Evolutionary conservation across 1,284 basidiomycete species (phyloP).

Genomic region (Cryptococcus maquisensis): DNA sequence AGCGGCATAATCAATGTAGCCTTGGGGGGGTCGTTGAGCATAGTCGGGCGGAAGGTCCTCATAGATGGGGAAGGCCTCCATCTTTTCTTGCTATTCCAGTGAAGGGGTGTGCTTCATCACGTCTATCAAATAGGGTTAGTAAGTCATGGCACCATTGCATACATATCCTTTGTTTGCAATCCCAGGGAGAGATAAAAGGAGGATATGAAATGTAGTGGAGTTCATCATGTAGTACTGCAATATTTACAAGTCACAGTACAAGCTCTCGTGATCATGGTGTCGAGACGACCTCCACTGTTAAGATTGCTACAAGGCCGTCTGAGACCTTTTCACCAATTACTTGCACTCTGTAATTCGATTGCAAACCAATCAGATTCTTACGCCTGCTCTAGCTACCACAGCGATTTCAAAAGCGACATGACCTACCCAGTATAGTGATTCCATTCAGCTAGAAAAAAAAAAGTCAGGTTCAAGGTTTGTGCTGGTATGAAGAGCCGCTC

Average conservation of each 20-base stretch:
- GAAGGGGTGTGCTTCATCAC: too few relatives aligned
- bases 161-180: background rate
- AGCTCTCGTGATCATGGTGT: background rate
- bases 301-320: constrained; percentile 11
- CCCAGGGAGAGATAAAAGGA: background rate
- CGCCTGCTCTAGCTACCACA: too few relatives aligned
- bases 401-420: background rate
- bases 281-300: constrained; percentile 2
- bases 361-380: too few relatives aligned
- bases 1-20: background rate
- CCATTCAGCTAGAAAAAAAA: constrained; percentile 5
- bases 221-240: background rate
- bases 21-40: background rate
- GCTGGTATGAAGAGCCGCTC: background rate
- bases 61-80: constrained; percentile 12
- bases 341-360: constrained; percentile 8
- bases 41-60: background rate
- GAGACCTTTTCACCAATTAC: constrained; percentile 7
- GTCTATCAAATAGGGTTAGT: too few relatives aligned
- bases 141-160: background rate
- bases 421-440: constrained; percentile 13
- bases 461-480: background rate
- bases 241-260: too few relatives aligned
- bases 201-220: background rate
- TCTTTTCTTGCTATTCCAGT: background rate